Percentiles rank a stretch among this genome's conserved stretches.
These are phyloP conservation scores for Astragalus glycyphyllos DNA, from an alignment of 306 rosid species.

Conservation along the genomic window DNA sequence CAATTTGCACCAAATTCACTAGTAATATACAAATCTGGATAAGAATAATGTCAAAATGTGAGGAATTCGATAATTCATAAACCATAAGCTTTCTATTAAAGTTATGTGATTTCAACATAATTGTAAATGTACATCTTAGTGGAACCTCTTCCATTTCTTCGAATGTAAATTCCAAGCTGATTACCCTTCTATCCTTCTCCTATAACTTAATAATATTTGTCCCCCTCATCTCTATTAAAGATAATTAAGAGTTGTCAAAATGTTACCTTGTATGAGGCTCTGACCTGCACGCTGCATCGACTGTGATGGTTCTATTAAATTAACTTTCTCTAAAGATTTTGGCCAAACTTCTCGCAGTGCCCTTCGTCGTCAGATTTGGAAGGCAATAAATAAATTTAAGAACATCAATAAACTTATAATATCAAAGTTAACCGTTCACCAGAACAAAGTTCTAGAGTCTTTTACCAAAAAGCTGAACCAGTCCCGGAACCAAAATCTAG, in stretches of 20 bases:
- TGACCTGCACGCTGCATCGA: constrained; percentile 94
- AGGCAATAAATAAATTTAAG: constrained; percentile 18
- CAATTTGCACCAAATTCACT: not conserved
- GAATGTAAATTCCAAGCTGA: constrained; percentile 12
- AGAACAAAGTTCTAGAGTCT: constrained; percentile 35
- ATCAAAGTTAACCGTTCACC: constrained; percentile 29
- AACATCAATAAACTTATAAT: constrained; percentile 16
- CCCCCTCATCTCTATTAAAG: constrained; percentile 30
- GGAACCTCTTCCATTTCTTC: constrained; percentile 12
- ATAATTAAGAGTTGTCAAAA: constrained; percentile 5
- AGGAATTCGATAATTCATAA: constrained; percentile 3
- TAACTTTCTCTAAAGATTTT: constrained; percentile 70
- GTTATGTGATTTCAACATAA: not conserved
- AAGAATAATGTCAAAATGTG: constrained; percentile 23
- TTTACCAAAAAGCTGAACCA: constrained; percentile 94
- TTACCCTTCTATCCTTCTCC: constrained; percentile 32
- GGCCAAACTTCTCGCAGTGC: constrained; percentile 96
- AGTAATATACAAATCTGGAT: not conserved
- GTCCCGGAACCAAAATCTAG: constrained; percentile 97
- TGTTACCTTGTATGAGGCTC: constrained; percentile 78
- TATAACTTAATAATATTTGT: constrained; percentile 11
- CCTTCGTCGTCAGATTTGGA: constrained; percentile 60
- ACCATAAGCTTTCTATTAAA: not conserved
- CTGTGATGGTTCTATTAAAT: constrained; percentile 89
- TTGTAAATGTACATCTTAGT: constrained; percentile 13